Evolutionary conservation across 768 basidiomycete species (phyloP), one percentile per base, ranked within the genome.

Genomic region (Calocybe indica): DNA sequence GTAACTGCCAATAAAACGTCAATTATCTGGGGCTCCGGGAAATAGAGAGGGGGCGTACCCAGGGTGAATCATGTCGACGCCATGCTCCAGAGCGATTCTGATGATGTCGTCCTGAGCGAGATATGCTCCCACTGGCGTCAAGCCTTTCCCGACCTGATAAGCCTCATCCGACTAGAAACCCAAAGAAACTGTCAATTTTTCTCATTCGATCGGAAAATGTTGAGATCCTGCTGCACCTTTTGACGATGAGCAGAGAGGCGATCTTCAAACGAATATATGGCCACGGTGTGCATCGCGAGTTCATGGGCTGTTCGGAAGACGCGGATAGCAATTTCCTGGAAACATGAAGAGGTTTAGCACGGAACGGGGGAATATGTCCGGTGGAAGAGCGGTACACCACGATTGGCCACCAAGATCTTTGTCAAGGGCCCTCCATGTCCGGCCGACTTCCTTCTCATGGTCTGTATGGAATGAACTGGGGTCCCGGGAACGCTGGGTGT

Each of bases 21-120:
- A 45, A 42, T 29, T 33, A 52, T 30, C 40, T 15, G 14, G n/a
- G 37, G 12, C 9, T 28, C 7, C 13, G 15, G 10, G 15, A 31
- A 37, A 43, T 43, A 13, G 46, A 40, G 7, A 40, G 32, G 15
- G 37, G 43, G 66, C 75, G 60, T 56, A 92, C 91, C 94, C 93
- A 8, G 93, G 96, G 68, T 98, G 96, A 62, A 99, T 98, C 96
- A 99, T 98, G 64, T 97, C 95, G 22, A 99, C 96, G 22, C 92
- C 94, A 66, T 98, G 93, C 67, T 98, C 94, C 38, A 98, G 77
- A n/a, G 93, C 92, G 55, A 93, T 86, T 53, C 83, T 74, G 69
- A 99, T 93, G 67, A 99, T 98, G 60, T 96, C 93, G 58, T 98
- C 92, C 65, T 97, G 94, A 2, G 94, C 86, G 53, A 99, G 87